Base-by-base conservation (phyloP, 1,284 basidiomycete species). In the Pseudozyma sp. region DNA sequence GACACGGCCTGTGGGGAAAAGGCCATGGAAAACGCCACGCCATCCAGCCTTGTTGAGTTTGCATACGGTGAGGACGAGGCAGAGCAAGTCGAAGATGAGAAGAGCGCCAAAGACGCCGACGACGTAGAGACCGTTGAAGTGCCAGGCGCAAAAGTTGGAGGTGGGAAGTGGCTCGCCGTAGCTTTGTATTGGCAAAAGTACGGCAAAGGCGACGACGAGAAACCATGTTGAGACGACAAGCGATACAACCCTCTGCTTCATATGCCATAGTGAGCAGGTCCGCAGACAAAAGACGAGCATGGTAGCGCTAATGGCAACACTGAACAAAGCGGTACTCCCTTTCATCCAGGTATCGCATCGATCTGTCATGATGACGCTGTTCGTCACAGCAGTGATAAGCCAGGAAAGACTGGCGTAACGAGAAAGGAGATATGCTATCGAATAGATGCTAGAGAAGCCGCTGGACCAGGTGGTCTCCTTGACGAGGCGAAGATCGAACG, bases 11-110 rank as follows among this genome's bases (percentile, higher is more conserved):
- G 57, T 52, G 2, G 79, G 78, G 13, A 78, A 59, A 21, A 81
- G 40, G 14, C 68, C 68, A 21, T 64, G 57, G 3, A 70, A 9
- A 6, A 81, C 55, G 18, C 75, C 78, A 25, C 68, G 61, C 72
- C 73, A 77, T 13, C 79, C 79, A 25, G 66, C 62, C 39, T 74
- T 74, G 67, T 78, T 78, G 50, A 81, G 76, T 50, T 78, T 79
- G 67, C 68, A 68, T 34, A 77, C 66, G 45, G 78, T 78, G 25
- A 79, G 56, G 16, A 61, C 36, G 40, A 81, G 65, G 62, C 67
- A 70, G 48, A 80, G 59, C 35, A 72, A 45, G 54, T 78, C 77
- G 53, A 79, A 79, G 49, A 77, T 35, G 38, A 70, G 56, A 6
- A 78, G 58, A 10, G 66, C 63, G 14, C 60, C 70, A 34, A 79